Conservation (phyloP, 2,329 filamentous ascomycete species). For the Camptophora hylomeconis region DNA sequence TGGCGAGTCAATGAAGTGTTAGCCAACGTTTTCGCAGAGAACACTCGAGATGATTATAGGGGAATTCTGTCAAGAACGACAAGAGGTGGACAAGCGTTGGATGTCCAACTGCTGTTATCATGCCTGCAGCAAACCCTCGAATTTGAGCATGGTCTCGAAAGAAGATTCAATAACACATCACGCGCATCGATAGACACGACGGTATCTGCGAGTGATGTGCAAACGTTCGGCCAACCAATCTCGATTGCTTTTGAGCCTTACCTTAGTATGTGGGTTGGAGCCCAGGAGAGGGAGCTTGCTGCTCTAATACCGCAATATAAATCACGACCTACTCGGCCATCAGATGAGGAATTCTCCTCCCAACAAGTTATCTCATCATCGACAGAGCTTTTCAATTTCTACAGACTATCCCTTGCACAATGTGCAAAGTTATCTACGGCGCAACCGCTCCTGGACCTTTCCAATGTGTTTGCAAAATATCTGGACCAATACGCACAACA, state of each 20-base stretch:
- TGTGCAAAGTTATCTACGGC: slow-evolving; percentile 93
- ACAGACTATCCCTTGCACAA: slow-evolving; percentile 81
- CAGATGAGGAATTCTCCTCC: slow-evolving; percentile 82
- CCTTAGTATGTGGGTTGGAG: slow-evolving; percentile 91
- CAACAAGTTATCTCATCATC: slow-evolving; percentile 86
- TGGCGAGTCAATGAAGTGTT: slow-evolving; percentile 89
- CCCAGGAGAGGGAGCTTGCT: slow-evolving; percentile 79
- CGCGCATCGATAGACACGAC: slow-evolving; percentile 81
- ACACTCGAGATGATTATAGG: slow-evolving; percentile 89
- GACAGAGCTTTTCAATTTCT: slow-evolving; percentile 94
- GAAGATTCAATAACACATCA: slow-evolving; percentile 58
- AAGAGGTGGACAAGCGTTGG: slow-evolving; percentile 65
- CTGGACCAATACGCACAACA: slow-evolving; percentile 92
- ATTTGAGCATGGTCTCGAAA: slow-evolving; percentile 86
- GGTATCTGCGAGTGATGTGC: slow-evolving; percentile 60
- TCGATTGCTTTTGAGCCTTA: slow-evolving; percentile 97
- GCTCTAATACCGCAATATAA: slow-evolving; percentile 78
- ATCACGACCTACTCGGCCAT: slow-evolving; percentile 61
- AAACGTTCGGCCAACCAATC: slow-evolving; percentile 77
- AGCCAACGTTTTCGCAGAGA: slow-evolving; percentile 86
- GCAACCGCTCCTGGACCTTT: slow-evolving; percentile 71
- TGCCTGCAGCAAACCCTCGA: slow-evolving; percentile 93
- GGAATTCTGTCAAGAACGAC: slow-evolving; percentile 80
- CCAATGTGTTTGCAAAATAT: slow-evolving; percentile 78
- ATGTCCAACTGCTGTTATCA: slow-evolving; percentile 77